These are phyloP conservation scores for Calamus simplicifolius DNA, from an alignment of 176 grass and related monocot genomes.

Conservation along the genomic window DNA sequence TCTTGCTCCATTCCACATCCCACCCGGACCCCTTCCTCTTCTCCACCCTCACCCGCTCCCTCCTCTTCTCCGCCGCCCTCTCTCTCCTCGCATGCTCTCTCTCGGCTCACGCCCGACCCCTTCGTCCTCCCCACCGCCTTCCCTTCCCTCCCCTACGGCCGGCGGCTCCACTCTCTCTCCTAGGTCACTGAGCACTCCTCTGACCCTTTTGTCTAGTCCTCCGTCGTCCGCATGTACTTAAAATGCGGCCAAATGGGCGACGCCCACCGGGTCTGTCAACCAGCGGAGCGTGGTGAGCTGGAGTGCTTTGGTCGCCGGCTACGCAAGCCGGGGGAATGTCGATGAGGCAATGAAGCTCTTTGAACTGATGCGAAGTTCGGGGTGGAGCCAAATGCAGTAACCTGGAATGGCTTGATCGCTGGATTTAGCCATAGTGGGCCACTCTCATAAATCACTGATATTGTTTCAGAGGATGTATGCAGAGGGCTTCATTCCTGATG, in stretches of 20 bases:
- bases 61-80: not conserved
- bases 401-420: slow-evolving; percentile 53
- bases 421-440: slow-evolving; percentile 52
- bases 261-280: slow-evolving; percentile 38
- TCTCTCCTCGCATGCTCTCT: slow-evolving; percentile 42
- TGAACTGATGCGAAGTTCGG: slow-evolving; percentile 29
- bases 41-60: slow-evolving; percentile 2
- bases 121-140: slow-evolving; percentile 48
- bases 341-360: slow-evolving; percentile 23
- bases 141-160: slow-evolving; percentile 20
- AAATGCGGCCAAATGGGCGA: slow-evolving; percentile 21
- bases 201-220: slow-evolving; percentile 49
- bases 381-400: slow-evolving; percentile 43
- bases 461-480: slow-evolving; percentile 37
- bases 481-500: slow-evolving; percentile 35
- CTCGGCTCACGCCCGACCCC: slow-evolving; percentile 46
- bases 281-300: slow-evolving; percentile 32
- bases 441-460: slow-evolving; percentile 14
- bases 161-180: slow-evolving; percentile 40
- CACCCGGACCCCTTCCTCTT: slow-evolving; percentile 11
- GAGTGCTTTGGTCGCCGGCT: slow-evolving; percentile 41
- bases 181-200: slow-evolving; percentile 14
- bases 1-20: not conserved
- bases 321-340: slow-evolving; percentile 26
- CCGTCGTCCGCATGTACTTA: slow-evolving; percentile 44